Evolutionary conservation across 441 rosid species (phyloP).

Genomic region (Eruca vesicaria): DNA sequence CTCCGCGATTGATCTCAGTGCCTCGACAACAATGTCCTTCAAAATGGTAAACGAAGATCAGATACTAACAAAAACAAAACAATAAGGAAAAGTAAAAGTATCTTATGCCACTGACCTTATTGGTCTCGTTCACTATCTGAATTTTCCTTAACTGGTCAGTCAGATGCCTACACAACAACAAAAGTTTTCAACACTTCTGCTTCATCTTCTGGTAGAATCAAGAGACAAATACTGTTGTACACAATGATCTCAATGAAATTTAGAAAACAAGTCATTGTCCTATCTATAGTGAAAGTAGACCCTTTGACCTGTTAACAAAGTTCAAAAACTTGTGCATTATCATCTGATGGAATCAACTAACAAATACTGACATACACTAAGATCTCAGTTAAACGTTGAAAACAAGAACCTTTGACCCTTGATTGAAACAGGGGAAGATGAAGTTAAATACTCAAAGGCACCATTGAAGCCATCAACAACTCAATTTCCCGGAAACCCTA

Average conservation of each 20-base stretch:
- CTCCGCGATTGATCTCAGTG: conserved; percentile 95
- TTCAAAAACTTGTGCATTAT: background rate
- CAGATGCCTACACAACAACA: conserved; percentile 59
- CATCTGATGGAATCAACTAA: background rate
- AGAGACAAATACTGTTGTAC: background rate
- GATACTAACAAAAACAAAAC: background rate
- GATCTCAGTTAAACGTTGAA: background rate
- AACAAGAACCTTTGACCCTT: background rate
- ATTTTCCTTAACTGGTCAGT: conserved; percentile 83
- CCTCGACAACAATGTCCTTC: conserved; percentile 96
- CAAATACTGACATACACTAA: background rate
- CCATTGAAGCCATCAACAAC: background rate
- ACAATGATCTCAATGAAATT: conserved; percentile 3
- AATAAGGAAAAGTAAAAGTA: background rate
- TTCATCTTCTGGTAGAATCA: background rate
- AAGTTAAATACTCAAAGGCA: background rate
- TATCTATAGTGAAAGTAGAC: background rate
- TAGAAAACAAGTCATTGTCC: background rate
- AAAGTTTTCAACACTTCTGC: background rate
- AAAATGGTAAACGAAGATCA: conserved; percentile 20
- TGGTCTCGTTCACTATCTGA: conserved; percentile 70
- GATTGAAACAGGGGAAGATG: background rate
- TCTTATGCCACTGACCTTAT: conserved; percentile 54
- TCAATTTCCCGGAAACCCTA: background rate
- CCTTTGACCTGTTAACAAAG: background rate